Percentiles rank a stretch among this genome's conserved stretches.
Evolutionary conservation across 2,329 filamentous ascomycete genomes (phyloP).

Genomic region (Fusarium sterilihyphosum): DNA sequence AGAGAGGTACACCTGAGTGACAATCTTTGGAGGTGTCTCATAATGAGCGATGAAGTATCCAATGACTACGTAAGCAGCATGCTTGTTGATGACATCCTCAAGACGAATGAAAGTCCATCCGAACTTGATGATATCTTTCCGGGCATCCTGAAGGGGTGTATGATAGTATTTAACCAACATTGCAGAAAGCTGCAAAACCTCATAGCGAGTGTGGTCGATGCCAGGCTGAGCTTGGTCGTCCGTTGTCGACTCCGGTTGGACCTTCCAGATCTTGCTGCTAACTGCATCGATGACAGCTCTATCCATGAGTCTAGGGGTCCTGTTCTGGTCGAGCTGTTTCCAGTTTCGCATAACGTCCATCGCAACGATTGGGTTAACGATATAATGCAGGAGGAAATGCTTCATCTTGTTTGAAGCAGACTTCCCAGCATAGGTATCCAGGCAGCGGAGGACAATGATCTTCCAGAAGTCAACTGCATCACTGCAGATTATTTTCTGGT

Average conservation of each 20-base stretch:
- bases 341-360: conserved; percentile 94
- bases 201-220: conserved; percentile 95
- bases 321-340: conserved; percentile 64
- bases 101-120: conserved; percentile 98
- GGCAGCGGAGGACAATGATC: conserved; percentile 81
- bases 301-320: conserved; percentile 81
- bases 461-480: conserved; percentile 89
- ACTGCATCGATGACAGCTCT: conserved; percentile 88
- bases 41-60: conserved; percentile 98
- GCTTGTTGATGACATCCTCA: conserved; percentile 99
- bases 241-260: conserved; percentile 80
- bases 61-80: conserved; percentile 95
- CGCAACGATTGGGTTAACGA: conserved; percentile 95
- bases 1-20: conserved; percentile 92
- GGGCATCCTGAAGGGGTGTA: conserved; percentile 84
- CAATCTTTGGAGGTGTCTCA: conserved; percentile 95
- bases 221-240: conserved; percentile 87
- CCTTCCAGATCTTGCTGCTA: conserved; percentile 93
- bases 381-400: conserved; percentile 88
- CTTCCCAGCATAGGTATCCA: conserved; percentile 86
- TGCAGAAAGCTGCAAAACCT: conserved; percentile 92
- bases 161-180: conserved; percentile 96
- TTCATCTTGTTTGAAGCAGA: conserved; percentile 88
- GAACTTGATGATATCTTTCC: conserved; percentile 99
- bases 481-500: conserved; percentile 82